Percentiles rank a stretch among this genome's conserved stretches.
These are phyloP conservation scores for Elsinoe fawcettii DNA, from an alignment of 2,329 filamentous ascomycete genomes.

Conservation along the genomic window DNA sequence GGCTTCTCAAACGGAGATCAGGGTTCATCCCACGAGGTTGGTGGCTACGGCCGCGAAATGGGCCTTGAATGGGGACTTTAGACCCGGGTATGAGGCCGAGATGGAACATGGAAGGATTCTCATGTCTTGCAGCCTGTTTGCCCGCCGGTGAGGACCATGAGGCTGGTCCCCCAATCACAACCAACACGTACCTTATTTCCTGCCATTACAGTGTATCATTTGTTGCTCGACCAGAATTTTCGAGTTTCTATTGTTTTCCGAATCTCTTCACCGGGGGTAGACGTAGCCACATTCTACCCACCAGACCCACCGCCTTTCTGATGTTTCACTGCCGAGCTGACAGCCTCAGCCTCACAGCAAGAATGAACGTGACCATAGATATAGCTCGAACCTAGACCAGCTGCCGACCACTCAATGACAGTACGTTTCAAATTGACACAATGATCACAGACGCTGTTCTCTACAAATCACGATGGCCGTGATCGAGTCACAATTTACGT, in stretches of 20 bases:
- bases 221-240: not conserved
- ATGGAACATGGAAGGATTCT: not conserved
- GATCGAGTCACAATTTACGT: not conserved
- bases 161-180: slow-evolving; percentile 1
- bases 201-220: not conserved
- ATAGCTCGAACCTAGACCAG: not conserved
- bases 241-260: not conserved
- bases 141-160: not conserved
- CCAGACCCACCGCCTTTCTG: not conserved
- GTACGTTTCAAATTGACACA: not conserved
- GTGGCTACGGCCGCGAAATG: not conserved
- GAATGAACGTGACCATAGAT: not conserved
- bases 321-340: slow-evolving; percentile 5
- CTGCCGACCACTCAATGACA: not conserved
- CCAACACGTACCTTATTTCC: slow-evolving; percentile 1
- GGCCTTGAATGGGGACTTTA: not conserved
- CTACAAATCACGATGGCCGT: not conserved
- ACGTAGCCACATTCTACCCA: not conserved
- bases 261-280: not conserved
- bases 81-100: not conserved
- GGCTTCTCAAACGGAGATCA: not conserved
- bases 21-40: slow-evolving; percentile 3
- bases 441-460: not conserved
- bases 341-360: not conserved
- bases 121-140: not conserved